Base-by-base conservation (phyloP, 2,329 filamentous ascomycete genomes). In the Talaromyces islandicus region DNA sequence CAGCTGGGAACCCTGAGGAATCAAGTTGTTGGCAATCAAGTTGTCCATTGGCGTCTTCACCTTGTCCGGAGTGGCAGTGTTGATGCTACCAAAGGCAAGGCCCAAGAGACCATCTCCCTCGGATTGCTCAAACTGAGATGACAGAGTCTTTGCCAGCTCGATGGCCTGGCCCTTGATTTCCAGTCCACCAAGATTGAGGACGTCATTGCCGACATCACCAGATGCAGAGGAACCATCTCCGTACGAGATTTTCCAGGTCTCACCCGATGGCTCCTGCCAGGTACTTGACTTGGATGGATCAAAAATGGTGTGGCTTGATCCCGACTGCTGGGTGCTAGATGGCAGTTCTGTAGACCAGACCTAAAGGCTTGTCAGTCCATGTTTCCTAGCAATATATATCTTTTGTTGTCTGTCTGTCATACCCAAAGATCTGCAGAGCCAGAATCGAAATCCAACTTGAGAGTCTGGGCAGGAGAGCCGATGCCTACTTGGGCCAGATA, bases 361-460 rank as follows among this genome's bases (percentile, higher is more conserved):
- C 83, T 84, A 38, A n/a, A 38, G 10, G 3, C 25, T 10, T 35
- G 41, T 60, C 21, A 62, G 29, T 35, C n/a, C 30, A 14, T 43
- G 32, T 24, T 21, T 25, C n/a, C 29, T 35, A 5, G 5, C 2
- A 35, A 14, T 14, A 35, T 35, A 38, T n/a, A 38, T 7, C 6
- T n/a, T 5, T 38, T 14, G 4, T 38, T 7, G 32, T 35, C 4
- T 35, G 50, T 24, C 29, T n/a, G 56, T 63, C 78, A 65, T 75
- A 85, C 83, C 88, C 86, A 90, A 24, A 88, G 78, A 75, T 90
- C 88, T 21, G 86, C 81, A 11, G 85, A 88, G 21, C 87, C 87
- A 43, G 87, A 89, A 70, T 91, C 88, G 63, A 90, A 89, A 67
- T 89, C 83, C 14, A 90, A 71, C 64, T 80, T 81, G 50, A 87